Evolutionary conservation across 2,329 filamentous ascomycete genomes (phyloP).

Genomic region (Aureobasidium sp.): DNA sequence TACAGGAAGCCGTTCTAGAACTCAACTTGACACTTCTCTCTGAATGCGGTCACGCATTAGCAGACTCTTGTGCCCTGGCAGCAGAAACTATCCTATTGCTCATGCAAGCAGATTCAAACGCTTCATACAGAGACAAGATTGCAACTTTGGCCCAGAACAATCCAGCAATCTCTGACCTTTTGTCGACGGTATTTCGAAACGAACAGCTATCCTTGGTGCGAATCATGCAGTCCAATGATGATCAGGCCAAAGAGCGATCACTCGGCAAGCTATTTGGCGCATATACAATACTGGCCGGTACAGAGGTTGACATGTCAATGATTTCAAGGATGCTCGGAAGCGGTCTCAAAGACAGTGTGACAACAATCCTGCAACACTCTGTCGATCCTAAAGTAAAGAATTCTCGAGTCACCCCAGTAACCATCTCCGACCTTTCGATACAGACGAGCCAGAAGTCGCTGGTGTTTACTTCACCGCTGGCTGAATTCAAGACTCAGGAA

Average conservation of each 20-base stretch:
- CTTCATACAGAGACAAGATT: slow-evolving; percentile 33
- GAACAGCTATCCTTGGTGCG: slow-evolving; percentile 77
- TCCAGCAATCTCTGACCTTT: slow-evolving; percentile 49
- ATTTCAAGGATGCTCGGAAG: slow-evolving; percentile 58
- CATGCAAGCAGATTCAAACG: slow-evolving; percentile 33
- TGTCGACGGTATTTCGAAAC: slow-evolving; percentile 65
- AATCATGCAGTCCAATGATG: slow-evolving; percentile 75
- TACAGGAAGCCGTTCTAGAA: slow-evolving; percentile 57
- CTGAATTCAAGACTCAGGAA: slow-evolving; percentile 21
- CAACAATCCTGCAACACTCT: slow-evolving; percentile 33
- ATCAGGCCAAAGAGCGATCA: slow-evolving; percentile 62
- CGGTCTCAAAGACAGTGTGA: slow-evolving; percentile 66
- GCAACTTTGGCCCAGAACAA: slow-evolving; percentile 56
- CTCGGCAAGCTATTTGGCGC: slow-evolving; percentile 70
- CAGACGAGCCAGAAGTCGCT: not conserved
- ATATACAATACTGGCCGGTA: slow-evolving; percentile 54
- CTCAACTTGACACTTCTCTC: slow-evolving; percentile 70
- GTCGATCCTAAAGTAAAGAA: not conserved
- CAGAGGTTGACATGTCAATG: slow-evolving; percentile 56
- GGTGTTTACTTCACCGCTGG: slow-evolving; percentile 20
- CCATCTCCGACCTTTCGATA: slow-evolving; percentile 16
- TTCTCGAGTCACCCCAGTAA: slow-evolving; percentile 14
- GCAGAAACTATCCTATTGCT: slow-evolving; percentile 75
- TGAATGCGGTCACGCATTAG: slow-evolving; percentile 65
- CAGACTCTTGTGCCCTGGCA: slow-evolving; percentile 59